A percentile compares a stretch with the other conserved stretches of the same genome.
Evolutionary conservation across 768 basidiomycete species (phyloP).

Genomic region (Daedaleopsis nitida): DNA sequence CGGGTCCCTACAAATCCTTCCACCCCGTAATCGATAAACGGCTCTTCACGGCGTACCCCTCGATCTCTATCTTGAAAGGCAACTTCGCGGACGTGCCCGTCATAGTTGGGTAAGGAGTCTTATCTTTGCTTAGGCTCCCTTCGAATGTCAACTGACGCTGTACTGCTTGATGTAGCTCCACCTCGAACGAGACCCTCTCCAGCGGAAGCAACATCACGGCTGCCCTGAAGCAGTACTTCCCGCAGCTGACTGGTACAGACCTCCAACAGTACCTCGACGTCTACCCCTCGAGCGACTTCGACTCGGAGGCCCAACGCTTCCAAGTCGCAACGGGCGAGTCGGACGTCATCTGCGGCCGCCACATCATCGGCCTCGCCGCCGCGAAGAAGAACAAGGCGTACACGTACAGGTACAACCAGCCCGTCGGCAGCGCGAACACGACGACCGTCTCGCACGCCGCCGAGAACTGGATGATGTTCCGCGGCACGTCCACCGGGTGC

Average conservation of each 20-base stretch:
- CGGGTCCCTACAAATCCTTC: conserved; percentile 49
- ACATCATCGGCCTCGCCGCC: conserved; percentile 48
- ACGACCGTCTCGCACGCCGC: conserved; percentile 48
- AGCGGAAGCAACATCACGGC: conserved; percentile 40
- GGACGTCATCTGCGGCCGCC: conserved; percentile 53
- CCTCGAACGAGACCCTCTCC: conserved; percentile 61
- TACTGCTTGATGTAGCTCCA: conserved; percentile 37
- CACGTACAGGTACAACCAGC: conserved; percentile 64
- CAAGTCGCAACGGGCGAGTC: conserved; percentile 53
- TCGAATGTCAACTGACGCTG: background rate
- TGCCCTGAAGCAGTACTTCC: conserved; percentile 46
- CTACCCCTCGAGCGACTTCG: conserved; percentile 48
- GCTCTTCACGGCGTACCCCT: conserved; percentile 52
- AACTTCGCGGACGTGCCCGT: conserved; percentile 54
- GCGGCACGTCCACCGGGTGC: conserved; percentile 61
- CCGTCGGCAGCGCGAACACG: conserved; percentile 44
- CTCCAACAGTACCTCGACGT: conserved; percentile 40
- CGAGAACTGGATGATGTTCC: conserved; percentile 73
- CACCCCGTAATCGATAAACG: conserved; percentile 57
- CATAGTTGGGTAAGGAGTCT: conserved; percentile 53
- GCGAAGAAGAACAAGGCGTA: conserved; percentile 40
- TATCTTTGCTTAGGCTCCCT: conserved; percentile 1
- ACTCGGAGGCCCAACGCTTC: conserved; percentile 42
- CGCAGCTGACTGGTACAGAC: conserved; percentile 43
- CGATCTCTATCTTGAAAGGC: conserved; percentile 44